Evolutionary conservation across 1,139 yeast species (phyloP).

Genomic region (Suzukiozyma palmioleophila): DNA sequence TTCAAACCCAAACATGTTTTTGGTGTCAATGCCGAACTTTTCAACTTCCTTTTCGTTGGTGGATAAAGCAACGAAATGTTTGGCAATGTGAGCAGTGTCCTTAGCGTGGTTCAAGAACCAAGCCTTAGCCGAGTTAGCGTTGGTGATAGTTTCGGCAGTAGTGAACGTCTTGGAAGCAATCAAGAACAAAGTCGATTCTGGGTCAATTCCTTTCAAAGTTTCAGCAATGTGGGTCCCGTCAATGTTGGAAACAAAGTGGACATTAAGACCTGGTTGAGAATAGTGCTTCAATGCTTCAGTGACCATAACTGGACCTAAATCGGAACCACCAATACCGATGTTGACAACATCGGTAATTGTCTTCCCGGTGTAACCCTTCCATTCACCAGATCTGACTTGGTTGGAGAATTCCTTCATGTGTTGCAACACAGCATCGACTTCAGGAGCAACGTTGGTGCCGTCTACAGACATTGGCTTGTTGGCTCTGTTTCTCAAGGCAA

Average conservation of each 20-base stretch:
- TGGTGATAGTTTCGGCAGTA: slow-evolving; percentile 95
- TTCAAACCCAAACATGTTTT: slow-evolving; percentile 97
- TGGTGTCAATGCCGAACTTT: slow-evolving; percentile 94
- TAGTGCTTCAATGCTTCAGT: slow-evolving; percentile 95
- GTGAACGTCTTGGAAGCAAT: slow-evolving; percentile 98
- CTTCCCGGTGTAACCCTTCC: slow-evolving; percentile 98
- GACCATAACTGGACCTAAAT: slow-evolving; percentile 98
- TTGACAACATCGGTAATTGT: slow-evolving; percentile 89
- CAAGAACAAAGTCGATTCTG: slow-evolving; percentile 91
- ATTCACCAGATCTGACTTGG: slow-evolving; percentile 81
- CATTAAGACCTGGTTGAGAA: slow-evolving; percentile 68
- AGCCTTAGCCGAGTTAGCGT: slow-evolving; percentile 88
- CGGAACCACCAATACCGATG: slow-evolving; percentile 99
- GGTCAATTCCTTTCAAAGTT: slow-evolving; percentile 68
- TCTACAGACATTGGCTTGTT: slow-evolving; percentile 77
- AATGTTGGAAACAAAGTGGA: slow-evolving; percentile 94
- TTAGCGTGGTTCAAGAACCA: slow-evolving; percentile 83
- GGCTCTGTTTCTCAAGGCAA: slow-evolving; percentile 90
- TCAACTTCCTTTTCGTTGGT: slow-evolving; percentile 89
- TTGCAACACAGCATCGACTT: slow-evolving; percentile 82
- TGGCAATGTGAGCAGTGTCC: slow-evolving; percentile 73
- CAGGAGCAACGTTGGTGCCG: slow-evolving; percentile 83
- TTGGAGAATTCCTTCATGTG: slow-evolving; percentile 97
- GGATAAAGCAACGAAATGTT: slow-evolving; percentile 95
- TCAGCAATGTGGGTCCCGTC: slow-evolving; percentile 98